Evolutionary conservation across 192 early-diverging fungal species (phyloP).

Genomic region (Podochytrium sp.): DNA sequence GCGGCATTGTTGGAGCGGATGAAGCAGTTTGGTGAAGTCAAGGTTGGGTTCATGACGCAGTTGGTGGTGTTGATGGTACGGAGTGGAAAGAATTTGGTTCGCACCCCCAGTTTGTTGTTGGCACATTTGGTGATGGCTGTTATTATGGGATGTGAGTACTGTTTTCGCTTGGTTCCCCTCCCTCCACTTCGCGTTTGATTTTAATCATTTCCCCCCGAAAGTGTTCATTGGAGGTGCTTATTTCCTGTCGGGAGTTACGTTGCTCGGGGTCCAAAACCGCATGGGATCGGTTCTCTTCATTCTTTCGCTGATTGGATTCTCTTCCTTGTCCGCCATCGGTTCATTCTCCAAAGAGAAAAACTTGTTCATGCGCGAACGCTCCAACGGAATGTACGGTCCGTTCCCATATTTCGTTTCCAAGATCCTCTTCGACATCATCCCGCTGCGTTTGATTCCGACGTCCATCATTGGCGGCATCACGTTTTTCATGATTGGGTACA

Average conservation of each 20-base stretch:
- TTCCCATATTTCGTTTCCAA: constrained; percentile 55
- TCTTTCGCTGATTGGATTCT: constrained; percentile 71
- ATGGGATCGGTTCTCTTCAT: constrained; percentile 73
- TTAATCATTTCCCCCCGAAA: constrained; percentile 57
- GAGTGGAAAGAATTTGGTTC: too few relatives aligned
- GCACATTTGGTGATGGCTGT: too few relatives aligned
- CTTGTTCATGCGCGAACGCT: constrained; percentile 54
- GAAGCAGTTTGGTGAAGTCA: too few relatives aligned
- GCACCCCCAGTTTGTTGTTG: too few relatives aligned
- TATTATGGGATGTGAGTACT: too few relatives aligned
- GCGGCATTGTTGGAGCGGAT: too few relatives aligned
- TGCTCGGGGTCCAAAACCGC: constrained; percentile 78
- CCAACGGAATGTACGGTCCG: constrained; percentile 52
- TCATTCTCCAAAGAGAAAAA: constrained; percentile 51
- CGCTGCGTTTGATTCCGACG: constrained; percentile 68
- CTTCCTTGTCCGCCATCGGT: constrained; percentile 66
- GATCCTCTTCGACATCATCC: constrained; percentile 70
- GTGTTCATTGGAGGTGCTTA: constrained; percentile 72
- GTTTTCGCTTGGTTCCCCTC: too few relatives aligned
- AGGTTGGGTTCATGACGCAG: too few relatives aligned
- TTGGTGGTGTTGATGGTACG: too few relatives aligned
- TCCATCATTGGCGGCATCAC: constrained; percentile 65
- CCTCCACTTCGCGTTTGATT: too few relatives aligned
- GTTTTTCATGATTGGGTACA: constrained; percentile 75
- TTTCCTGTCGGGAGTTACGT: constrained; percentile 54